Conservation (phyloP, 306 rosid species). For the Cucumis hystrix region DNA sequence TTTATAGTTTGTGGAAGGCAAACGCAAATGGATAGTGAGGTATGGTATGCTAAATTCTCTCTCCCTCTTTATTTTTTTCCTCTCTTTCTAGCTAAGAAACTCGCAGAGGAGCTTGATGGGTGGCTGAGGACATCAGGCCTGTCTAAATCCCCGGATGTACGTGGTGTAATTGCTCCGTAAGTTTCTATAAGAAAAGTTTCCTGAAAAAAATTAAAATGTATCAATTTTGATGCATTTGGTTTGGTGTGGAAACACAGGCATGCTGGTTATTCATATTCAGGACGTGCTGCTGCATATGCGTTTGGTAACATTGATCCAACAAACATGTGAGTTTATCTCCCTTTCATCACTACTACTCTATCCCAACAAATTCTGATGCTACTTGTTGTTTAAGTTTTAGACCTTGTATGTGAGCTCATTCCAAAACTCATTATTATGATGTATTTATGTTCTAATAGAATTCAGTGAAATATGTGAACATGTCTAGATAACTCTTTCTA, state of each 20-base stretch:
- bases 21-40: neutral
- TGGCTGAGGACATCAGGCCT: conserved; percentile 59
- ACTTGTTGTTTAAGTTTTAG: neutral
- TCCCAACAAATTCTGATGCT: neutral
- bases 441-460: neutral
- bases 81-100: conserved; percentile 34
- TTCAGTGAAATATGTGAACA: neutral
- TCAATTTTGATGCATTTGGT: neutral
- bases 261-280: conserved; percentile 96
- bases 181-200: conserved; percentile 8
- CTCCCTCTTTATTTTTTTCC: neutral
- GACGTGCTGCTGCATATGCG: conserved; percentile 94
- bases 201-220: neutral
- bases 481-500: neutral
- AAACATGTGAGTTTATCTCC: conserved; percentile 34
- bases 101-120: conserved; percentile 62
- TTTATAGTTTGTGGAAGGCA: neutral
- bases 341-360: neutral
- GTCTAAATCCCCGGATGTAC: conserved; percentile 53
- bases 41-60: neutral
- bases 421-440: neutral
- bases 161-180: conserved; percentile 96
- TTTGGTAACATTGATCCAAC: conserved; percentile 94
- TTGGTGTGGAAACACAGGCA: conserved; percentile 45
- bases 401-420: neutral